phyloP scores from a whole-genome alignment of 2,329 filamentous ascomycete genomes.

The Geosmithia putterillii region DNA sequence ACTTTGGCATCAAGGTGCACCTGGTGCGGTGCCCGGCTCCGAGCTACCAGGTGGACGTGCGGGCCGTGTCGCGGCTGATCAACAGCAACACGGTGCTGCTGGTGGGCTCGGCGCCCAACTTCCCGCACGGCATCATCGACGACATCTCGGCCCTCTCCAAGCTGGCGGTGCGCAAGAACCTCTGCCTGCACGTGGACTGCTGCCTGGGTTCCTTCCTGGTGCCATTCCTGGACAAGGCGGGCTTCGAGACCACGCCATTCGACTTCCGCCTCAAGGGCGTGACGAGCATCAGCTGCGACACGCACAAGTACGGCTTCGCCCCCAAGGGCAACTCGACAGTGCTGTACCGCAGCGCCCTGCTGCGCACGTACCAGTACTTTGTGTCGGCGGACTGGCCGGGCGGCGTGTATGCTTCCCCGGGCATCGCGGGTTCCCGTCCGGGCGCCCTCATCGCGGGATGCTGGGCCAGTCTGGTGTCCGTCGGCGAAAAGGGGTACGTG shows the following conservation, averaged over 20 bases:
- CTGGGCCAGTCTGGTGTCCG: constrained; percentile 83
- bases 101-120: constrained; percentile 92
- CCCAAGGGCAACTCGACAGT: constrained; percentile 94
- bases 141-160: constrained; percentile 79
- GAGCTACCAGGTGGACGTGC: constrained; percentile 69
- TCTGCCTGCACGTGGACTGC: constrained; percentile 94
- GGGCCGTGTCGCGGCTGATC: constrained; percentile 69
- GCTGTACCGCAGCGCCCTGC: constrained; percentile 69
- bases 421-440: constrained; percentile 81
- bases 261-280: constrained; percentile 93
- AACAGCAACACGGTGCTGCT: constrained; percentile 91
- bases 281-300: constrained; percentile 91
- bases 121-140: constrained; percentile 96
- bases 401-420: constrained; percentile 89
- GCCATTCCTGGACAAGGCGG: constrained; percentile 83
- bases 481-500: constrained; percentile 81
- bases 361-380: constrained; percentile 91
- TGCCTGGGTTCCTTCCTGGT: constrained; percentile 93
- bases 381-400: constrained; percentile 90
- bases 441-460: constrained; percentile 91
- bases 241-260: constrained; percentile 78
- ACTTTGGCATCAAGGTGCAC: constrained; percentile 95
- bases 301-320: constrained; percentile 97
- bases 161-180: constrained; percentile 64
- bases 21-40: constrained; percentile 79